Base-by-base conservation (phyloP, 225 moss, liverwort and hornwort genomes). In the Sphagnum tenellum region DNA sequence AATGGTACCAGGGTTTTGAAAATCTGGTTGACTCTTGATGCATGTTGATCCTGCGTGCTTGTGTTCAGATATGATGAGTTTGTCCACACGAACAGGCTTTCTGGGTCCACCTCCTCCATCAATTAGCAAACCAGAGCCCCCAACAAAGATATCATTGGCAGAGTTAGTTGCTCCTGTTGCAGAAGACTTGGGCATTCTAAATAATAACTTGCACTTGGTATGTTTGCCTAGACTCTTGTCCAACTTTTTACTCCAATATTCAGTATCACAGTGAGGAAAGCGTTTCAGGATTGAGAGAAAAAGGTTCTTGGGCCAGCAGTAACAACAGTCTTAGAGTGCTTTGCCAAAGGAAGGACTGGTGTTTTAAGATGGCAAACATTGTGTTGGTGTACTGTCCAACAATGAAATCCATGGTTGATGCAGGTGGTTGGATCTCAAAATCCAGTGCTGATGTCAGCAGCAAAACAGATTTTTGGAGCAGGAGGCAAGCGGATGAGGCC, bases 401-500 rank as follows among this genome's bases (percentile, higher is more conserved):
- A 29, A 29, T 29, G 29, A 29, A 29, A 29, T 29, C 29, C 29
- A 29, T 29, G 29, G 29, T 29, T 69, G 45, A 3, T 82, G 82
- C 82, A 98, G 96, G 88, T 98, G 67, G 88, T 98, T 8, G 93
- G 98, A 58, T 81, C 87, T 52, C 90, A 98, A 59, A 93, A 93
- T 70, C 93, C 90, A 51, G 29, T 82, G 76, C 92, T 98, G 12
- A 87, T 87, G 90, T 78, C 87, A 47, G 96, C 96, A 71, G 96
- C 96, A 48, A 86, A 90, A 72, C 96, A 92, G 77, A 92, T 96
- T 64, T 96, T 96, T 67, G 77, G 96, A 49, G 92, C 96, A 55
- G 96, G 96, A 49, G 96, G 96, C 68, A 96, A 96, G 80, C 86
- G 92, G 64, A 75, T 96, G 80, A 87, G 96, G 70, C 96, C 96